Evolutionary conservation across 805 yeast species (phyloP).

Genomic region (Monosporozyma solicola): DNA sequence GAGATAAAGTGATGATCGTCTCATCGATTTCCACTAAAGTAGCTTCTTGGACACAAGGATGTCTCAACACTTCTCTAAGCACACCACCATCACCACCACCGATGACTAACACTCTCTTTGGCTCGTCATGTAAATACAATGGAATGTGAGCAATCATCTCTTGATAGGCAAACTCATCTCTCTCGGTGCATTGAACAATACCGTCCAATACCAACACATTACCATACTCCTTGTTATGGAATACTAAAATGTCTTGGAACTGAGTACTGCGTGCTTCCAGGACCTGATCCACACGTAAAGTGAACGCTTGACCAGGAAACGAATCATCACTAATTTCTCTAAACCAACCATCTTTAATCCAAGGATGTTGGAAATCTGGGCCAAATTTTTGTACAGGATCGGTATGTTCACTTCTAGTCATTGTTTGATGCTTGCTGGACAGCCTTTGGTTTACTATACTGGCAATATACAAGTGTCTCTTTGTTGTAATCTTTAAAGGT

Average conservation of each 20-base stretch:
- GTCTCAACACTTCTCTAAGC: slow-evolving; percentile 77
- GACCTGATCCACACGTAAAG: slow-evolving; percentile 52
- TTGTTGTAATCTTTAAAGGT: not conserved
- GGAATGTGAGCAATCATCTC: slow-evolving; percentile 86
- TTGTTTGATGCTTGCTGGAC: not conserved
- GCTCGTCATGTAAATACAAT: slow-evolving; percentile 63
- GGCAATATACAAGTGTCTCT: not conserved
- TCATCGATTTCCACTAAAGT: slow-evolving; percentile 87
- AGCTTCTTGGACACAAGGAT: slow-evolving; percentile 50
- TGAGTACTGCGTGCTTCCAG: slow-evolving; percentile 59
- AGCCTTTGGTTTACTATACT: not conserved
- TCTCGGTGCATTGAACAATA: slow-evolving; percentile 81
- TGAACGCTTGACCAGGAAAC: slow-evolving; percentile 84
- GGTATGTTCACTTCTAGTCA: not conserved
- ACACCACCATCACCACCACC: slow-evolving; percentile 99
- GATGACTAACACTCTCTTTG: slow-evolving; percentile 70
- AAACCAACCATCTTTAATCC: slow-evolving; percentile 66
- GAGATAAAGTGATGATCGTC: slow-evolving; percentile 63
- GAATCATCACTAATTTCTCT: slow-evolving; percentile 58
- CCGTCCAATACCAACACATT: slow-evolving; percentile 87
- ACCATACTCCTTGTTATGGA: slow-evolving; percentile 67
- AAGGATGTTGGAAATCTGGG: slow-evolving; percentile 10
- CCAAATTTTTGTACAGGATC: not conserved
- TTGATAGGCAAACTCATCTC: slow-evolving; percentile 91
- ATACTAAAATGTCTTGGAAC: slow-evolving; percentile 77